Evolutionary conservation across 805 yeast species (phyloP), one percentile per base, ranked within the genome.

Genomic region (Starmerella ratchasimensis): DNA sequence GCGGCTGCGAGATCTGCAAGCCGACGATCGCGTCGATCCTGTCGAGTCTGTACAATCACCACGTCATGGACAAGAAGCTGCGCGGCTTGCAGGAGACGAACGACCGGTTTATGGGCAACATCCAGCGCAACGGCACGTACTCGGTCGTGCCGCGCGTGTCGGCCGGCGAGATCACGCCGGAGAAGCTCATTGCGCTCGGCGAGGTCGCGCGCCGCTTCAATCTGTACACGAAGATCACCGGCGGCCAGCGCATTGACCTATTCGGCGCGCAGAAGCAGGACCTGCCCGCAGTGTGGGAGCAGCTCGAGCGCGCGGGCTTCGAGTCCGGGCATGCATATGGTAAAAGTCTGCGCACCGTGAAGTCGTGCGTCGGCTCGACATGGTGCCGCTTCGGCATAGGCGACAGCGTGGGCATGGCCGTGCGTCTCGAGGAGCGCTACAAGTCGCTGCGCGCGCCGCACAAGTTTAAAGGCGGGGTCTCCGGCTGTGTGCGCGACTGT

Each of bases 371-470:
- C 27, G 63, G 63, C 5, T 52, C 61, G 2, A 58, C 63, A 1
- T 59, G 63, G 63, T 59, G 63, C 41, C 51, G 63, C 27, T 59
- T 51, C 35, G 63, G 63, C 33, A 57, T 59, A 36, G 63, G 63
- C 21, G 63, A 59, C 40, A 56, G 61, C 19, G 63, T 59, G 11
- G 63, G 63, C n/a, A 42, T 59, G 38, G 63, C 63, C 3, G 48
- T 59, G 14, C 49, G 62, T 35, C 44, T 59, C 7, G 64, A 59
- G 33, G 63, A 59, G 41, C 47, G 64, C 28, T 59, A 59, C 45
- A 59, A 59, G 38, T 60, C 62, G 35, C 51, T 59, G 14, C 51
- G 64, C 32, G 51, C 61, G 3, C 64, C 64, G 6, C 64, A 59
- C 42, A 59, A 59, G 47, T 41, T 60, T 48, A 60, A 60, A 37